These are phyloP conservation scores for Russula lepida DNA, from an alignment of 768 basidiomycete genomes.

Conservation along the genomic window DNA sequence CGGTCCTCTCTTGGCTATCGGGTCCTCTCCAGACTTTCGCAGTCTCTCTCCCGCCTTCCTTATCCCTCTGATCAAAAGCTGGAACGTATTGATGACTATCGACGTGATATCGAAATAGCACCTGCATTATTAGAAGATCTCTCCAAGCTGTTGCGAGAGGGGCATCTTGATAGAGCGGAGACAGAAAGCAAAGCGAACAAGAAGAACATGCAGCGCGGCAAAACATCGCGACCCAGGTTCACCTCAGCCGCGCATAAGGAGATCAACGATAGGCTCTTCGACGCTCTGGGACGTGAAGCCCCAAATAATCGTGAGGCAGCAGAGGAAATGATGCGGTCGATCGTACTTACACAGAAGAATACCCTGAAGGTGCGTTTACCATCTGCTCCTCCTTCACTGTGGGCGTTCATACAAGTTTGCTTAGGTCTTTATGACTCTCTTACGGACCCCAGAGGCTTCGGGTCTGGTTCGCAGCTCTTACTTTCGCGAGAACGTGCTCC, in stretches of 20 bases:
- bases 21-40: conserved; percentile 4
- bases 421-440: background rate
- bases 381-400: background rate
- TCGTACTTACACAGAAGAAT: background rate
- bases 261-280: background rate
- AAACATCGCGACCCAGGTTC: background rate
- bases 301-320: background rate
- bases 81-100: background rate
- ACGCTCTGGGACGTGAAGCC: background rate
- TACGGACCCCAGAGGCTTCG: background rate
- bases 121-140: background rate
- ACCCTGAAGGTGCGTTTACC: background rate
- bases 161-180: background rate
- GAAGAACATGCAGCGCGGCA: background rate
- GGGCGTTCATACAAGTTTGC: background rate
- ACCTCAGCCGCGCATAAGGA: background rate
- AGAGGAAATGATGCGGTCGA: background rate
- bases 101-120: background rate
- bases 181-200: background rate
- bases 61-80: background rate
- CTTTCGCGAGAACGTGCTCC: conserved; percentile 5
- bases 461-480: background rate
- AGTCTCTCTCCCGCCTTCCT: background rate
- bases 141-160: background rate
- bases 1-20: background rate